Percentiles rank a stretch among this genome's conserved stretches.
Conservation (phyloP, 73 alveolate genomes). For the Durusdinium trenchii region DNA sequence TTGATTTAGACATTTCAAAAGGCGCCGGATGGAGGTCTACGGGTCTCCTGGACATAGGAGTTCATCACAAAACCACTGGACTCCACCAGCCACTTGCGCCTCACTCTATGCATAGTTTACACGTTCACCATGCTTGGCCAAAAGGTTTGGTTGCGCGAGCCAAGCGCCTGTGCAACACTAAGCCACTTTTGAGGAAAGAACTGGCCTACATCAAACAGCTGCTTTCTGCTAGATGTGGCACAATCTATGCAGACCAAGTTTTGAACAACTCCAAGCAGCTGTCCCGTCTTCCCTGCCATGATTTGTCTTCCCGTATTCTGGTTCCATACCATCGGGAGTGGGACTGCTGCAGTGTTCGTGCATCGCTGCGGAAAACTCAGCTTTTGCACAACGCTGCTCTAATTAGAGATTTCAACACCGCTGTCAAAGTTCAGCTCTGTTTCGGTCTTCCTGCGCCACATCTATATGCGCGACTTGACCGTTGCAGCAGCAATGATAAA, state of each 20-base stretch:
- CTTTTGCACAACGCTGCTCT: too few species aligned
- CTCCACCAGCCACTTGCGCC: background rate
- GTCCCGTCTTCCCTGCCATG: background rate
- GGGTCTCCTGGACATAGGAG: background rate
- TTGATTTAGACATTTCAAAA: background rate
- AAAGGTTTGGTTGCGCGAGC: background rate
- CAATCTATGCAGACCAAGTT: background rate
- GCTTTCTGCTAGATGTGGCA: conserved; percentile 3
- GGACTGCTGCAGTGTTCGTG: background rate
- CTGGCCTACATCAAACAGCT: background rate
- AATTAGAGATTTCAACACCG: too few species aligned
- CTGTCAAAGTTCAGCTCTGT: too few species aligned
- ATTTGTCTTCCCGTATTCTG: background rate
- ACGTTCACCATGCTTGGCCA: background rate
- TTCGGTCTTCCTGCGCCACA: too few species aligned
- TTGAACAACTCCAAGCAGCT: background rate
- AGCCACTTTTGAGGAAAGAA: background rate
- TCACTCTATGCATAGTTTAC: background rate
- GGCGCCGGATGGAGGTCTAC: background rate
- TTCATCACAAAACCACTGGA: background rate
- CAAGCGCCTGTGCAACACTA: background rate
- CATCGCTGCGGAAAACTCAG: background rate
- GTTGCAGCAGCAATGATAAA: too few species aligned
- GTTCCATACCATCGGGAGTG: conserved; percentile 1
- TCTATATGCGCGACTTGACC: too few species aligned